Evolutionary conservation across 345 rosid species (phyloP), one percentile per base, ranked within the genome.

Genomic region (Ricinus communis): DNA sequence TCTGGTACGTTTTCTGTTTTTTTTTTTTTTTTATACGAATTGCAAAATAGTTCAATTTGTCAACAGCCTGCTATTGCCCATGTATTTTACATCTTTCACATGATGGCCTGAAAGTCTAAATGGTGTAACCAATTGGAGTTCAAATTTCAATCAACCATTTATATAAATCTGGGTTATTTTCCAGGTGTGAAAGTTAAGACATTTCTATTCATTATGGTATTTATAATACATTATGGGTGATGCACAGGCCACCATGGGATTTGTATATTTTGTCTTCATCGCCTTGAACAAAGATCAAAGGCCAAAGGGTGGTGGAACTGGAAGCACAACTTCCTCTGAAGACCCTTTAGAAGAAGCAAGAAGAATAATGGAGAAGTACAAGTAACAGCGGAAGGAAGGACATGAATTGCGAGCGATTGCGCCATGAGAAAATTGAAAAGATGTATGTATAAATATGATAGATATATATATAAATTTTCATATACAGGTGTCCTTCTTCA

Each of bases 301-400:
- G 55, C 84, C 91, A 1, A 84, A 71, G 75, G 85, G 80, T 30
- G 85, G 83, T 36, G 70, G 82, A 5, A 1, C 41, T 19, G 65
- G 65, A 60, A 24, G 47, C 22, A 33, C 79, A 16, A 66, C 62
- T 12, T 79, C 85, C 59, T 72, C 76, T 8, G 89, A 90, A 19
- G 89, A 87, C 40, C 66, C 89, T 2, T 47, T 81, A 18, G 89
- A 87, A 81, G 99, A 94, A 89, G 97, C 97, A 67, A 86, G 87
- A 69, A 87, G 85, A 82, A 94, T 94, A 74, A 91, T 91, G 97
- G 96, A 91, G 18, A 94, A 90, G 82, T 94, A 91, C 88, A 94
- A 94, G 82, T 88, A 72, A 85, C 4, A 10, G 10, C 3, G 0
- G 66, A 33, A 21, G 53, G 66, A 61, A 2, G 38, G 38, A 14